Evolutionary conservation across 495 filamentous ascomycete species (phyloP).

Genomic region (Podospora fimiseda): DNA sequence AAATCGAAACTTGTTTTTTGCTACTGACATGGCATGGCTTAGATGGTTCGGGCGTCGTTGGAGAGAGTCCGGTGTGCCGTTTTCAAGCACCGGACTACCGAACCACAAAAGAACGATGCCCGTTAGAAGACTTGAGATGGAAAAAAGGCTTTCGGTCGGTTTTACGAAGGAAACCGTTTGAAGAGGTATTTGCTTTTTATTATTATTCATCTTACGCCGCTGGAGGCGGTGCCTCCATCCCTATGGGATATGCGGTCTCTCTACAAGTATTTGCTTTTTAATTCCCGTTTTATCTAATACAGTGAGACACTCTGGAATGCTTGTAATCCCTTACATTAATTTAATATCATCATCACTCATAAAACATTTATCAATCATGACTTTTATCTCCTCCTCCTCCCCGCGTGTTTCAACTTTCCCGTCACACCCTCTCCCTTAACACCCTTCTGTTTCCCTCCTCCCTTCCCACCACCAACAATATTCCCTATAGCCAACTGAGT

Average conservation of each 20-base stretch:
- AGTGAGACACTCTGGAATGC: no score
- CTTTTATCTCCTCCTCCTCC: not conserved
- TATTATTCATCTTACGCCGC: no score
- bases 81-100: not conserved
- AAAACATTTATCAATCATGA: not conserved
- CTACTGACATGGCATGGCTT: not conserved
- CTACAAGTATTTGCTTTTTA: no score
- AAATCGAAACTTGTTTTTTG: not conserved
- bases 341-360: not conserved
- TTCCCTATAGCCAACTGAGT: slow-evolving; percentile 18
- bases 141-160: not conserved
- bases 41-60: slow-evolving; percentile 25
- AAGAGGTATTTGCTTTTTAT: not conserved
- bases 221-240: no score
- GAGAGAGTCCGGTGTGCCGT: slow-evolving; percentile 24
- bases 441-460: not conserved
- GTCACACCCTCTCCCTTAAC: not conserved
- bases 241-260: no score
- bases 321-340: not conserved
- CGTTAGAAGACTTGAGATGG: not conserved
- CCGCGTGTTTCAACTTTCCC: not conserved
- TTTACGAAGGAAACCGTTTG: not conserved
- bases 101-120: not conserved
- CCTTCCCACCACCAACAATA: slow-evolving; percentile 11
- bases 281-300: no score